Base-by-base conservation (phyloP, 768 basidiomycete species). In the Favolaschia claudopus region DNA sequence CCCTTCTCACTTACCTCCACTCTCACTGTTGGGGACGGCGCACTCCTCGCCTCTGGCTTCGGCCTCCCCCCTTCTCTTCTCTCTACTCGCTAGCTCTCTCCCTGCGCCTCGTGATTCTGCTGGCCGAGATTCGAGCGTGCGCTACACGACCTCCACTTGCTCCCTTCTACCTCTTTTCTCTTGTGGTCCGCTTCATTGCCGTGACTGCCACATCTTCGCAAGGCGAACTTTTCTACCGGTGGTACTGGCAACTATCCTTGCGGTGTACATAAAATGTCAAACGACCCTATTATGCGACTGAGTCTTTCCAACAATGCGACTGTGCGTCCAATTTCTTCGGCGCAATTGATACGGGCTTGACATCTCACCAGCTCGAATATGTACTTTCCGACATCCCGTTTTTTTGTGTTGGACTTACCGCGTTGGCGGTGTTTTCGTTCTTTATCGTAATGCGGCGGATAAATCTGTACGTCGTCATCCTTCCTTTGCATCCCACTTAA, bases 381-480 rank as follows among this genome's bases (percentile, higher is more conserved):
- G 68, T 90, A 37, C 76, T 91, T 40, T 75, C 83, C 17, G 87
- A 89, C 60, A 85, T 91, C 51, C 90, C 90, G 20, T 77, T 89
- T 60, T 83, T 89, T 66, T 83, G 81, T 62, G 80, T 86, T 37
- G 90, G 89, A 31, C 75, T 89, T n/a, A 73, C 89, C 68, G 81
- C 81, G 22, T 83, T 91, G 51, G 87, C 83, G 14, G 75, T 85
- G 37, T 83, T 86, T 47, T 78, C 80, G 13, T 84, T 89, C 67
- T 76, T 87, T 66, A 68, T 88, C 36, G 66, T 81, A 22, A 74
- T 85, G 71, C 83, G 78, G 61, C 84, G 83, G 49, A 69, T 84
- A 32, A 78, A 78, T 54, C 56, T 81, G 88, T 89, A 64, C 49
- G 86, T 74, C 28, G 9, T 29, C n/a, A 36, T 15, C 40, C 24